Conservation (phyloP, 192 early-diverging fungal genomes). For the Dispira simplex region DNA sequence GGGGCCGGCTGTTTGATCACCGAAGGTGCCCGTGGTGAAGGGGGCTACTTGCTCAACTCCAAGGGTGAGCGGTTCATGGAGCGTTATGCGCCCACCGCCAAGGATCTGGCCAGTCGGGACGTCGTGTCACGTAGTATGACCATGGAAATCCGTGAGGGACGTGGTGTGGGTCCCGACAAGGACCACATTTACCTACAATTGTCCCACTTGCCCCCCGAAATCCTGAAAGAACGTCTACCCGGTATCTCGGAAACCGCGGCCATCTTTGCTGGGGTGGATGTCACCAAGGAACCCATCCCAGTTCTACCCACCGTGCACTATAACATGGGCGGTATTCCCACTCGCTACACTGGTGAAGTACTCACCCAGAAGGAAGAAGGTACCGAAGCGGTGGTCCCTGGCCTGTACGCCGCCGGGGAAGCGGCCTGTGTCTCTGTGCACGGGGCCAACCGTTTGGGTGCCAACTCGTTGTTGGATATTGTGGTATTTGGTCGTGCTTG, state of each 20-base stretch:
- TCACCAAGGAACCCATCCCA: conserved; percentile 99
- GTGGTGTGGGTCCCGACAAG: conserved; percentile 90
- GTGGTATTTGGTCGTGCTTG: conserved; percentile 97
- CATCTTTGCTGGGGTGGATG: conserved; percentile 97
- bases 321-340: conserved; percentile 99
- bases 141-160: conserved; percentile 92
- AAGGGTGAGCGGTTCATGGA: conserved; percentile 99
- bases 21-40: conserved; percentile 93
- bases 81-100: conserved; percentile 95
- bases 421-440: conserved; percentile 96
- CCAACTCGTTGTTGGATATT: conserved; percentile 96
- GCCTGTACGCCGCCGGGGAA: conserved; percentile 97
- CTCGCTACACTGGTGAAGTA: conserved; percentile 93
- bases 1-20: conserved; percentile 96
- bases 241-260: conserved; percentile 98
- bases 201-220: conserved; percentile 82
- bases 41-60: conserved; percentile 91
- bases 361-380: conserved; percentile 64
- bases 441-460: conserved; percentile 95
- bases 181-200: conserved; percentile 96
- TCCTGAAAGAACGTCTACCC: conserved; percentile 82
- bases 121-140: conserved; percentile 99
- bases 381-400: conserved; percentile 83
- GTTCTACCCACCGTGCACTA: conserved; percentile 98
- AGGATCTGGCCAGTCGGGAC: conserved; percentile 96